Percentiles rank a stretch among this genome's conserved stretches.
Conservation (phyloP, 2,329 filamentous ascomycete species). For the Penicillium sp. region DNA sequence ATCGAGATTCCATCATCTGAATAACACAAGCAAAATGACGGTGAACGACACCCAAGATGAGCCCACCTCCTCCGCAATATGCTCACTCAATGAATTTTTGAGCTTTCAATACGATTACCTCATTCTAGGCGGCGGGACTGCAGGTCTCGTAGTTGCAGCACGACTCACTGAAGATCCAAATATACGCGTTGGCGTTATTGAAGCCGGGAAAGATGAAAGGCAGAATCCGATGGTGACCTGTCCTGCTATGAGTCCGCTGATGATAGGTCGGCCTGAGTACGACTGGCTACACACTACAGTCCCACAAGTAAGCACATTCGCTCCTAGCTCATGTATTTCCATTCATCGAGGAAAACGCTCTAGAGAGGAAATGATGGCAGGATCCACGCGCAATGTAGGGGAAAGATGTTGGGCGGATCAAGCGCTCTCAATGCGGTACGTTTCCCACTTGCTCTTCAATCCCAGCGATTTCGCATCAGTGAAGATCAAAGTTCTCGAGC, state of each 20-base stretch:
- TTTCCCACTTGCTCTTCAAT: too few species aligned
- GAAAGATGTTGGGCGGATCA: slow-evolving; percentile 40
- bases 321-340: too few species aligned
- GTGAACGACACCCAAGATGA: too few species aligned
- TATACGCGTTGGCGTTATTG: slow-evolving; percentile 3
- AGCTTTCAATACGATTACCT: neutral
- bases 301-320: slow-evolving; percentile 29
- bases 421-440: too few species aligned
- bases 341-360: too few species aligned
- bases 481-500: too few species aligned
- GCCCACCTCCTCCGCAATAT: too few species aligned
- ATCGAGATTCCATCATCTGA: too few species aligned
- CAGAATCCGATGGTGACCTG: neutral
- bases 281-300: slow-evolving; percentile 39
- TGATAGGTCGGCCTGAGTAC: slow-evolving; percentile 32
- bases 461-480: too few species aligned
- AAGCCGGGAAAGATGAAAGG: neutral
- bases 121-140: slow-evolving; percentile 5
- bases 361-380: too few species aligned
- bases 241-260: neutral
- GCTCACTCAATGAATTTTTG: slow-evolving; percentile 1
- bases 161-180: slow-evolving; percentile 1
- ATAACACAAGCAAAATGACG: too few species aligned
- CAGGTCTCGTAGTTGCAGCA: neutral
- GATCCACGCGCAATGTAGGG: too few species aligned